phyloP scores from a whole-genome alignment of 106 monocot species.

The Platanthera zijinensis region DNA sequence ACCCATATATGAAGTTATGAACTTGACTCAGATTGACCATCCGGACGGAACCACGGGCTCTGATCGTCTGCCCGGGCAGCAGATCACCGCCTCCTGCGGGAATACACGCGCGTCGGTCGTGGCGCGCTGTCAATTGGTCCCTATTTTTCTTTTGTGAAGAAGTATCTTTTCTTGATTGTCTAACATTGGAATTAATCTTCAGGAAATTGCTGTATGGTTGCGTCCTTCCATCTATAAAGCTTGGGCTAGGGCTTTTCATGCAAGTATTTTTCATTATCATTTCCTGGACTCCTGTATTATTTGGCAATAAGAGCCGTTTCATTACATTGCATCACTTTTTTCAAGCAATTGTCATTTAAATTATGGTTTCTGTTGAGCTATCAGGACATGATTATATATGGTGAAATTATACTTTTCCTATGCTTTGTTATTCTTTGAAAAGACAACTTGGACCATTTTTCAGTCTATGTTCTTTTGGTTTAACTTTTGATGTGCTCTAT shows the following conservation, averaged over 20 bases:
- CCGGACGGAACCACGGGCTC: no score
- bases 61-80: no score
- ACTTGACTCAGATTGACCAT: no score
- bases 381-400: not conserved
- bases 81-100: no score
- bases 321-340: not conserved
- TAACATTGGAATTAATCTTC: constrained; percentile 1
- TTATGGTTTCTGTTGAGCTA: not conserved
- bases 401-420: not conserved
- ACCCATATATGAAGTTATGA: no score
- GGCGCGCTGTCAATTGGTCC: not conserved
- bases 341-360: not conserved
- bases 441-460: not conserved
- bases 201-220: constrained; percentile 65
- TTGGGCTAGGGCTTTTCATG: constrained; percentile 92
- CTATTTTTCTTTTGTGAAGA: not conserved
- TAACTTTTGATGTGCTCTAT: not conserved
- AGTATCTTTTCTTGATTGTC: not conserved
- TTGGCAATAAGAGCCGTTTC: not conserved
- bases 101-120: no score
- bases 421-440: not conserved
- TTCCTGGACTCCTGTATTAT: not conserved
- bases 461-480: not conserved
- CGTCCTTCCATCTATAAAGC: constrained; percentile 77
- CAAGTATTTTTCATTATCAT: constrained; percentile 36